Evolutionary conservation across 2,329 filamentous ascomycete genomes (phyloP).

Genomic region (Trichoderma sp.): DNA sequence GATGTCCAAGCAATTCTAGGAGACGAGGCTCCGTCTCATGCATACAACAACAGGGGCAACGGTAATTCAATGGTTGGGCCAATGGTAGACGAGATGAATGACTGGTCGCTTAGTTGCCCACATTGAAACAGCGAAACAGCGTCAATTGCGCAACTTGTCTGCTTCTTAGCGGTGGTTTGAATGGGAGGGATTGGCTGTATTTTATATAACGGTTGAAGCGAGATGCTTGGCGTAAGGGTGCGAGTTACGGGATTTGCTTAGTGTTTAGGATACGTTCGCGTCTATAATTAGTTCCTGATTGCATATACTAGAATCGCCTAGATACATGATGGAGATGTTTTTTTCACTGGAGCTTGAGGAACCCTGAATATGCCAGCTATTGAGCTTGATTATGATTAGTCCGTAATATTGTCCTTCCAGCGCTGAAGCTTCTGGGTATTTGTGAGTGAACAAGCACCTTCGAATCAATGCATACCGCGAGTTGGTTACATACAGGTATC

Average conservation of each 20-base stretch:
- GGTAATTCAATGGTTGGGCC: not conserved
- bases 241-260: not conserved
- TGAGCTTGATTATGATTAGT: not conserved
- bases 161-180: not conserved
- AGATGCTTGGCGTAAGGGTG: constrained; percentile 13
- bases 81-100: not conserved
- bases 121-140: not conserved
- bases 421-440: not conserved
- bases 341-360: not conserved
- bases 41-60: not conserved
- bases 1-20: constrained; percentile 39
- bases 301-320: not conserved
- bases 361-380: not conserved
- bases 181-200: not conserved
- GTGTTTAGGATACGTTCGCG: constrained; percentile 9
- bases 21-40: not conserved
- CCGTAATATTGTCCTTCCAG: not conserved
- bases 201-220: not conserved
- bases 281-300: not conserved
- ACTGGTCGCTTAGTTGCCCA: not conserved
- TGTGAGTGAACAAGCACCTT: not conserved
- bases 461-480: not conserved
- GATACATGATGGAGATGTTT: not conserved
- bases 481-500: not conserved
- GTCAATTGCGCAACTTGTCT: not conserved